These are phyloP conservation scores for Tagetes patula DNA, from an alignment of 129 eudicot species.

Conservation along the genomic window DNA sequence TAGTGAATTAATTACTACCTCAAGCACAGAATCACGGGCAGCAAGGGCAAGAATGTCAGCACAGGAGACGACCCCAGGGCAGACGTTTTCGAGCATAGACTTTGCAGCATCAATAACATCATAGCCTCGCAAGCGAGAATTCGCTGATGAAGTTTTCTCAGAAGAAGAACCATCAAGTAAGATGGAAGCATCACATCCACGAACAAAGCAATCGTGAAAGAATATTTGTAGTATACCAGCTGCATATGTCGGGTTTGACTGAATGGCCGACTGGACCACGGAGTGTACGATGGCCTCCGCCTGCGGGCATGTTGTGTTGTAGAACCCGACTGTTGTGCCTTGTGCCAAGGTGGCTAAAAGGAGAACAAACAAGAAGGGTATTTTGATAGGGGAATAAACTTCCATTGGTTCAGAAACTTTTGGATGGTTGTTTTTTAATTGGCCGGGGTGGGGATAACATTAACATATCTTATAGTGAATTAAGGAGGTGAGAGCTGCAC, in stretches of 20 bases:
- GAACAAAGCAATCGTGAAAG: constrained; percentile 54
- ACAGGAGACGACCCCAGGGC: constrained; percentile 78
- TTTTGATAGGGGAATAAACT: neutral
- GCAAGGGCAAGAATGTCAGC: constrained; percentile 88
- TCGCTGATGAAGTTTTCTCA: constrained; percentile 67
- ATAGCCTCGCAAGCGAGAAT: constrained; percentile 62
- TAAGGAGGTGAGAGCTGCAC: neutral
- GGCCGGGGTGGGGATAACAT: neutral
- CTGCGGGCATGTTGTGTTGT: constrained; percentile 35
- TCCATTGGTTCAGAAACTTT: constrained; percentile 4
- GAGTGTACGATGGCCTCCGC: constrained; percentile 40
- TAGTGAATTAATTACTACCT: constrained; percentile 27
- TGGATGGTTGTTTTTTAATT: neutral
- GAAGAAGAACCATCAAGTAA: constrained; percentile 51
- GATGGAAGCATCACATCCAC: constrained; percentile 90
- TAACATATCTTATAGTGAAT: constrained; percentile 7
- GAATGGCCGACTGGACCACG: constrained; percentile 34
- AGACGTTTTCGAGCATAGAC: constrained; percentile 54
- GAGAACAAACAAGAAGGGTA: constrained; percentile 14
- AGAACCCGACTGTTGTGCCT: constrained; percentile 45
- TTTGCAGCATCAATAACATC: constrained; percentile 71
- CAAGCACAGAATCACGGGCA: constrained; percentile 74
- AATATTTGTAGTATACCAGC: constrained; percentile 49
- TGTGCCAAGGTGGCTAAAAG: constrained; percentile 28
- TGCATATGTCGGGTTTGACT: constrained; percentile 31